A percentile compares a stretch with the other conserved stretches of the same genome.
phyloP scores from a whole-genome alignment of 352 stramenopile species.

The Saprolegnia parasitica region DNA sequence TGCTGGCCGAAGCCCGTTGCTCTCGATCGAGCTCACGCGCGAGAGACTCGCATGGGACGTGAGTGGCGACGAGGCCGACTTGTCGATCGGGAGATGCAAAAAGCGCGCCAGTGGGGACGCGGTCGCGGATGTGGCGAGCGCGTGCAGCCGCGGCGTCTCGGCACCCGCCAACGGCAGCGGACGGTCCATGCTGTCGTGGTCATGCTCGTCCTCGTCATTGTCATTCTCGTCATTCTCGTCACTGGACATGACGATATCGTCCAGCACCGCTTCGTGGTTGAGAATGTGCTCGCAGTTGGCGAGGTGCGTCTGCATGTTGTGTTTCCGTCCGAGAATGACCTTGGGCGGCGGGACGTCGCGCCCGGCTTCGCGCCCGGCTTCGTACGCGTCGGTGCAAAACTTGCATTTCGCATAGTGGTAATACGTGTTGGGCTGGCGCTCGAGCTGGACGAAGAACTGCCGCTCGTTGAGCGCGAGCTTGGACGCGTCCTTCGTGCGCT shows the following conservation, averaged over 20 bases:
- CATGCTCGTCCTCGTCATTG: background rate
- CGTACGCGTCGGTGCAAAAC: conserved; percentile 67
- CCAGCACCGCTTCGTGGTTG: conserved; percentile 31
- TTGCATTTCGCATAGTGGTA: conserved; percentile 78
- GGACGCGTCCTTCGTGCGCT: background rate
- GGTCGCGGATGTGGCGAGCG: background rate
- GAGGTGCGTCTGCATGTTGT: conserved; percentile 82
- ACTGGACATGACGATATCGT: conserved; percentile 21
- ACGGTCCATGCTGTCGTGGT: background rate
- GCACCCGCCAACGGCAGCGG: background rate
- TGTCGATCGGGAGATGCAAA: background rate
- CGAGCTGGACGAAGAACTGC: conserved; percentile 70
- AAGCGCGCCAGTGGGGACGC: background rate
- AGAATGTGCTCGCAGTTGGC: conserved; percentile 68
- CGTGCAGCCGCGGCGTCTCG: background rate
- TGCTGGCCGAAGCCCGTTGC: no score
- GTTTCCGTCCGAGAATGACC: conserved; percentile 66
- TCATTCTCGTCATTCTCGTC: conserved; percentile 24
- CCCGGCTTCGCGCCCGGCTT: conserved; percentile 44
- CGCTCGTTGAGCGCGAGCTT: conserved; percentile 59
- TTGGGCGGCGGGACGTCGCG: conserved; percentile 48
- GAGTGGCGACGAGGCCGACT: background rate
- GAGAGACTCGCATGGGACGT: no score
- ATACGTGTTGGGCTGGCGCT: conserved; percentile 65
- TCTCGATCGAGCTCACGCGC: no score